These are phyloP conservation scores for Neofusicoccum sp. DNA, from an alignment of 2,329 filamentous ascomycete genomes.

Conservation along the genomic window DNA sequence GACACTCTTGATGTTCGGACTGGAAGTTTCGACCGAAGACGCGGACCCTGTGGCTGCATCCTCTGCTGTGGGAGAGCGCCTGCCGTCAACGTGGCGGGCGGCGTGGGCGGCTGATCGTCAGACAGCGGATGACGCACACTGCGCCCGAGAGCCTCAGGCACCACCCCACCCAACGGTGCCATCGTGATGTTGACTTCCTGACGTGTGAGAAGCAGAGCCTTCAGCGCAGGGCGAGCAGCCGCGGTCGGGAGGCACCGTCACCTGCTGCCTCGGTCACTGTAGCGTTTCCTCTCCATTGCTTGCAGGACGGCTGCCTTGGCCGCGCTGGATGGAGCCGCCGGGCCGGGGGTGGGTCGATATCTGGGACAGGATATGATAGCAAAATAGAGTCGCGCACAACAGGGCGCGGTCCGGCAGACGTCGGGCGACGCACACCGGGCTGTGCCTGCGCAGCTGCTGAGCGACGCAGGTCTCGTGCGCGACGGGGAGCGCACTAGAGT, in stretches of 20 bases:
- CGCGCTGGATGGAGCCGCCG: background rate
- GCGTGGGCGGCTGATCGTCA: slow-evolving; percentile 12
- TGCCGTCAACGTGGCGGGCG: slow-evolving; percentile 11
- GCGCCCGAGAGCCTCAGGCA: slow-evolving; percentile 2
- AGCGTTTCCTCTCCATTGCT: background rate
- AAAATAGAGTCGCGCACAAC: no score
- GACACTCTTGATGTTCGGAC: background rate
- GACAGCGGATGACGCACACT: slow-evolving; percentile 1
- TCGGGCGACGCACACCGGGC: background rate
- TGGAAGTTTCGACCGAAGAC: background rate
- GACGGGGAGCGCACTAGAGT: background rate
- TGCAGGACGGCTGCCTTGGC: background rate
- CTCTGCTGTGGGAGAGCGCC: background rate
- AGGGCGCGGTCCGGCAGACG: background rate
- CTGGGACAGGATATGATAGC: no score
- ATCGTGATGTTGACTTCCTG: background rate
- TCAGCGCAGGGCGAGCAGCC: background rate
- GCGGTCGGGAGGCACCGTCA: background rate
- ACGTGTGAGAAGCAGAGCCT: background rate
- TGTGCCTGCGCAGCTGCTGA: background rate
- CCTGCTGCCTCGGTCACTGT: background rate
- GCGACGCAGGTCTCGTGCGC: background rate
- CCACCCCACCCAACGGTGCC: background rate
- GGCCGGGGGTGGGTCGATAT: no score
- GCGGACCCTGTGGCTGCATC: slow-evolving; percentile 6